Base-by-base conservation (phyloP, 2,329 filamentous ascomycete genomes). In the Epichloe glyceriae region DNA sequence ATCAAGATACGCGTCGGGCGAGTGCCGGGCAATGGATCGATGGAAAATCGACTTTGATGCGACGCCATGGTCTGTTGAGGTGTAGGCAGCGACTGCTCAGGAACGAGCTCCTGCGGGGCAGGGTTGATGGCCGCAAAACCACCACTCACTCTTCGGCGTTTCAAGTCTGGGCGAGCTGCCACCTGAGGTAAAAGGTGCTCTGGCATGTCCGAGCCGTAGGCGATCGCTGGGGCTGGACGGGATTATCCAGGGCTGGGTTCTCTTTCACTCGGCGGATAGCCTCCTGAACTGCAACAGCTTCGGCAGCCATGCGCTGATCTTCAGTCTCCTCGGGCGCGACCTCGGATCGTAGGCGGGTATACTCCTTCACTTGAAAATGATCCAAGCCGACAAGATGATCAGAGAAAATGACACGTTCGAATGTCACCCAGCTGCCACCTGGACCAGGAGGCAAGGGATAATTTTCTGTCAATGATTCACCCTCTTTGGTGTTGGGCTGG, bases 391-490 rank as follows among this genome's bases (percentile, higher is more conserved):
- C 66, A 0, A 83, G 72, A 52, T 81, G 77, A 7, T 73, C 62
- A 2, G 76, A 73, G 57, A 83, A 82, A 20, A 80, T 72, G 33
- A 82, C 71, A 19, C 76, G 70, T 52, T 80, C 75, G 56, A 82
- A 82, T 0, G 78, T 82, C 22, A 82, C 78, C 79, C 79, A 83
- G 60, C 78, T 81, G 49, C 77, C 79, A 20, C 79, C 79, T 1
- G 78, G 76, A 0, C 78, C 79, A 2, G 76, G 73, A 1, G 78
- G 79, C 4, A 79, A 58, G 34, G 76, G 67, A 59, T 71, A 71
- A 30, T 70, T 66, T 40, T 68, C 61, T 5, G 71, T 66, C 30
- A 82, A 67, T 2, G 67, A 58, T 11, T 75, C 69, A 12, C 76
- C 76, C 2, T 64, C 59, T 20, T 73, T 70, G 43, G 73, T 78